Base-by-base conservation (phyloP, 371 early-diverging fungal genomes). In the Mucor saturninus region DNA sequence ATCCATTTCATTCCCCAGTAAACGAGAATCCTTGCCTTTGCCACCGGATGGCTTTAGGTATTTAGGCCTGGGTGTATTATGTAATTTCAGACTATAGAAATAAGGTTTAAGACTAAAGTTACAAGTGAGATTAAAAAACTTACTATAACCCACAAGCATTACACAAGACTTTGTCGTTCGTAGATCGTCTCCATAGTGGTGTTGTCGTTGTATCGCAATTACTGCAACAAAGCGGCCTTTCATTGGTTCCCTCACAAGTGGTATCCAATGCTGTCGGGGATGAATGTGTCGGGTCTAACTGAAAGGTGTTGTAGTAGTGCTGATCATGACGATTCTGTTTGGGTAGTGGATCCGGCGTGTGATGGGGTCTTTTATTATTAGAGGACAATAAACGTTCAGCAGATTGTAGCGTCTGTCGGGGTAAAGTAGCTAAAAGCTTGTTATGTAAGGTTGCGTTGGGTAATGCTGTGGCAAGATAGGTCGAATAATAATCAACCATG, bases 71-170 rank as follows among this genome's bases (percentile, higher is more conserved):
- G 87, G 84, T 43, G 77, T 75, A 59, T 87, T 82, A 65, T 97
- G 98, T 26, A 95, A 79, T 72, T 93, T 93, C 1, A 59, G 39
- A 29, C 59, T 59, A 46, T 21, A 14, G 1, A 48, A 43, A n/a
- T 6, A 46, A 30, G 26, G 9, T 42, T 48, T 55, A 15, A 49
- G 2, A 53, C 9, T 63, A 38, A 40, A 14, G 39, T 9, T 21
- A 21, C 21, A 21, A 21, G 21, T 21, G 21, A 21, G 21, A 21
- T 21, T 21, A 21, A 21, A 21, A 49, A 26, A 68, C 80, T 68
- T 77, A 80, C 81, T 97, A 98, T 35, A 99, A 77, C 0, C 98
- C 98, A 67, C 98, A 98, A 14, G 98, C 97, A 76, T 98, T 98
- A 81, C 99, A 98, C 14, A 98, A 79, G 2, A 89, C 69, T 56